A percentile compares a stretch with the other conserved stretches of the same genome.
Conservation (phyloP, 805 yeast genomes). For the Starmerella tilneyi region DNA sequence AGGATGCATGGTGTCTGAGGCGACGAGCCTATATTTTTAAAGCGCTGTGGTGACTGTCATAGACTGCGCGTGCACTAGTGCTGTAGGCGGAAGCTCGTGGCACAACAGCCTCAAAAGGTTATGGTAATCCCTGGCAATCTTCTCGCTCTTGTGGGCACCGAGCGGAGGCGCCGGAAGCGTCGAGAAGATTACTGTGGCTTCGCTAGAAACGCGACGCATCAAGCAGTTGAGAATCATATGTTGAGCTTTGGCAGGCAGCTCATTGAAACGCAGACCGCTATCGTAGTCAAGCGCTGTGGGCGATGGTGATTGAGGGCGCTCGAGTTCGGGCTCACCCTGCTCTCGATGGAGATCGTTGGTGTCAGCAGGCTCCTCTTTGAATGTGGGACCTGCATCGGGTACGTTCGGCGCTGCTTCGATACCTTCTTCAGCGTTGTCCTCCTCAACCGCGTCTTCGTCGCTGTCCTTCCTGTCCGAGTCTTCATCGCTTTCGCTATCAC, state of each 20-base stretch:
- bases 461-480: constrained; percentile 9
- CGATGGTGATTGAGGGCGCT: background rate
- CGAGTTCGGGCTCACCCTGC: background rate
- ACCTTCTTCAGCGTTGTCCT: constrained; percentile 19
- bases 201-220: constrained; percentile 54
- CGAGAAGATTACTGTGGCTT: constrained; percentile 69
- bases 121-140: constrained; percentile 63
- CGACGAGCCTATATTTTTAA: constrained; percentile 28
- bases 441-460: constrained; percentile 17
- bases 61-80: constrained; percentile 80
- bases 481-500: constrained; percentile 22
- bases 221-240: constrained; percentile 79
- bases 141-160: constrained; percentile 65
- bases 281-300: background rate
- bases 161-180: constrained; percentile 82
- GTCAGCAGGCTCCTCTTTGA: constrained; percentile 25
- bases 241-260: constrained; percentile 85
- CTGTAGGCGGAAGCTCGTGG: constrained; percentile 67
- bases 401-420: background rate
- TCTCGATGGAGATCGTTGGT: constrained; percentile 4
- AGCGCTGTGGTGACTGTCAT: constrained; percentile 94
- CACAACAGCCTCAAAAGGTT: constrained; percentile 72
- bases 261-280: constrained; percentile 50
- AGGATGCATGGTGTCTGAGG: too few species aligned
- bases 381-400: constrained; percentile 21